A percentile compares a stretch with the other conserved stretches of the same genome.
Evolutionary conservation across 805 yeast genomes (phyloP).

Genomic region (Sugiyamaella chiloensis): DNA sequence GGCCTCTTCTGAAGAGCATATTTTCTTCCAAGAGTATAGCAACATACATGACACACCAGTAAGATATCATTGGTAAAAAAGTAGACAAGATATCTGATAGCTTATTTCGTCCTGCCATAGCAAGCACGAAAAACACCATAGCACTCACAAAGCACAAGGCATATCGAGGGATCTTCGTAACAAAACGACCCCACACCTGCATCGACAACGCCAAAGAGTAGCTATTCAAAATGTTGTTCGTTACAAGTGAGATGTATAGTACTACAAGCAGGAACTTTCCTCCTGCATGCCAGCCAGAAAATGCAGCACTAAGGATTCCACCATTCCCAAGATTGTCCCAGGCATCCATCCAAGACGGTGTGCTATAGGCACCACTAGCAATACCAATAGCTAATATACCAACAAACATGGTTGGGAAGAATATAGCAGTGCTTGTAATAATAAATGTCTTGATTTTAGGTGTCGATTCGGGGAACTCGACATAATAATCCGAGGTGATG

Average conservation of each 20-base stretch:
- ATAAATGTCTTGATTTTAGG: conserved; percentile 52
- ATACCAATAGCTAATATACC: conserved; percentile 70
- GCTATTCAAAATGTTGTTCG: conserved; percentile 77
- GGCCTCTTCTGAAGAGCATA: conserved; percentile 56
- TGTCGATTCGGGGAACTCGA: conserved; percentile 71
- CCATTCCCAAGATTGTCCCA: conserved; percentile 67
- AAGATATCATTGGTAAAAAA: conserved; percentile 87
- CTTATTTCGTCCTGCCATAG: conserved; percentile 71
- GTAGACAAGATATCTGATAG: conserved; percentile 72
- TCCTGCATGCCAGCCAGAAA: conserved; percentile 67
- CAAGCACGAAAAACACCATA: conserved; percentile 60
- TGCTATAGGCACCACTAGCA: conserved; percentile 60
- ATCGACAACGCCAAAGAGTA: conserved; percentile 80
- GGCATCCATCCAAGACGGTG: conserved; percentile 54
- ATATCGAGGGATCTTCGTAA: conserved; percentile 74
- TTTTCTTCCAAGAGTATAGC: conserved; percentile 72
- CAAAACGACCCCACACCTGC: conserved; percentile 49
- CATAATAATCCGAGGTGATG: conserved; percentile 78
- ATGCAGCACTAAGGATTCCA: conserved; percentile 64
- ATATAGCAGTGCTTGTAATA: conserved; percentile 63
- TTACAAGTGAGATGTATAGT: conserved; percentile 68
- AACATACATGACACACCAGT: conserved; percentile 83
- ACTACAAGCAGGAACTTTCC: conserved; percentile 74
- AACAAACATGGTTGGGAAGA: conserved; percentile 71
- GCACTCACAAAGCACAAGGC: conserved; percentile 64